phyloP scores from a whole-genome alignment of 139 green algal genomes.

The Axilococcus clingmanii region DNA sequence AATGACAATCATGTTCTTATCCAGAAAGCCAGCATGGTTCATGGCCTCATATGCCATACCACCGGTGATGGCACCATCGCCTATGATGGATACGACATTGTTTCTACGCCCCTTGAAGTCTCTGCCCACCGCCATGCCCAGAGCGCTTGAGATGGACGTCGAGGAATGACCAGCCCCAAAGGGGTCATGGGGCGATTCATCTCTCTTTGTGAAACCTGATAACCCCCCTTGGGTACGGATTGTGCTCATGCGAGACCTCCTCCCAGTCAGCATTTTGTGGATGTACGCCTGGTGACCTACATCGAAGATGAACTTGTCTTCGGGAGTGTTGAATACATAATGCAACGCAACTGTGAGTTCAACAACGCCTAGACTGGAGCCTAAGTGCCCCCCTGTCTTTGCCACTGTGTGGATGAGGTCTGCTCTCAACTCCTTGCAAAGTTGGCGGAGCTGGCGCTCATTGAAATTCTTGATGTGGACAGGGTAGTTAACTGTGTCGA shows the following conservation, averaged over 20 bases:
- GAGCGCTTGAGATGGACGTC: conserved; percentile 87
- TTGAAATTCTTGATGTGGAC: conserved; percentile 98
- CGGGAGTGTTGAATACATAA: conserved; percentile 93
- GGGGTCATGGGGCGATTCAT: conserved; percentile 90
- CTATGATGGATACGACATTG: conserved; percentile 76
- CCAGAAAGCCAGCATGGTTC: conserved; percentile 98
- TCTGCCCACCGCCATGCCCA: conserved; percentile 94
- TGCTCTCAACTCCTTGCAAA: conserved; percentile 88
- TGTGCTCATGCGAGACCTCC: conserved; percentile 76
- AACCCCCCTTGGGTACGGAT: conserved; percentile 88
- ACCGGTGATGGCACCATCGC: conserved; percentile 97
- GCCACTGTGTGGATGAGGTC: conserved; percentile 90
- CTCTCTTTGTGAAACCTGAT: conserved; percentile 92
- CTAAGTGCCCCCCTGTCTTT: conserved; percentile 74
- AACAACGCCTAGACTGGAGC: conserved; percentile 87
- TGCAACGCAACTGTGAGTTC: conserved; percentile 97
- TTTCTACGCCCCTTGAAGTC: conserved; percentile 76
- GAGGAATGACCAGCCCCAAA: conserved; percentile 96
- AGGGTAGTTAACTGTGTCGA: conserved; percentile 96
- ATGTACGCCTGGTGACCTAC: conserved; percentile 94
- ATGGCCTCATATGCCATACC: conserved; percentile 99
- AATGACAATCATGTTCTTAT: conserved; percentile 99
- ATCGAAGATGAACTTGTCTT: conserved; percentile 87
- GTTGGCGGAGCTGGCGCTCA: conserved; percentile 75
- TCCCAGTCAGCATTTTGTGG: conserved; percentile 97